These are phyloP conservation scores for Kwoniella sp. DNA, from an alignment of 768 basidiomycete genomes.

Conservation along the genomic window DNA sequence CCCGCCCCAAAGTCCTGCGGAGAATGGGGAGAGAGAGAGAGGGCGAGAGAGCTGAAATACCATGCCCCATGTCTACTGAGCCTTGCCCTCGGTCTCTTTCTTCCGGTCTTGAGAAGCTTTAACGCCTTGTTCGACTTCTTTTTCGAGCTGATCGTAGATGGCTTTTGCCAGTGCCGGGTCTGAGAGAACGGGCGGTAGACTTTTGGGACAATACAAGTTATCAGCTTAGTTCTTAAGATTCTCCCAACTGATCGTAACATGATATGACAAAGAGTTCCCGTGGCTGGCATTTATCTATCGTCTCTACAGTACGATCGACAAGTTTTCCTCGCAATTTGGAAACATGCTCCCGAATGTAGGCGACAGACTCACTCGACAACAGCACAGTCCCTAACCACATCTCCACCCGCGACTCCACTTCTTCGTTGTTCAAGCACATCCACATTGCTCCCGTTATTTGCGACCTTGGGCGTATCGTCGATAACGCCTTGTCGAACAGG, in stretches of 20 bases:
- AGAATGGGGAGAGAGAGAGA: no score
- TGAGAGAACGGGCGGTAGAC: conserved; percentile 39
- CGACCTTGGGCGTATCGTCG: conserved; percentile 24
- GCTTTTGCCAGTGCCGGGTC: conserved; percentile 37
- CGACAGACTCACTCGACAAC: conserved; percentile 43
- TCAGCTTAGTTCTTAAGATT: no score
- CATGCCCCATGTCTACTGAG: no score
- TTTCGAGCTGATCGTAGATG: conserved; percentile 43
- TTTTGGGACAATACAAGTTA: background rate
- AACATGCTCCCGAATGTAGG: no score
- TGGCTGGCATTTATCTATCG: no score
- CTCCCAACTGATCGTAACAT: no score
- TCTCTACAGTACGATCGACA: no score
- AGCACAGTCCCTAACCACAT: conserved; percentile 45
- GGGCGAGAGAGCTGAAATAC: no score
- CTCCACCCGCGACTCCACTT: conserved; percentile 40
- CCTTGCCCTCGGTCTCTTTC: background rate
- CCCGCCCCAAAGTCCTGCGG: no score
- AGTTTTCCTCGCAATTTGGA: no score
- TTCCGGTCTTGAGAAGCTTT: conserved; percentile 22
- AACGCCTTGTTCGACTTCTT: conserved; percentile 43
- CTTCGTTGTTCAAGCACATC: conserved; percentile 9
- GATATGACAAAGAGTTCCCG: no score
- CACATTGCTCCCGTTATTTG: conserved; percentile 1
- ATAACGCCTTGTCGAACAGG: conserved; percentile 42